Evolutionary conservation across 73 alveolate species (phyloP), one percentile per base, ranked within the genome.

Genomic region (Durusdinium trenchii): DNA sequence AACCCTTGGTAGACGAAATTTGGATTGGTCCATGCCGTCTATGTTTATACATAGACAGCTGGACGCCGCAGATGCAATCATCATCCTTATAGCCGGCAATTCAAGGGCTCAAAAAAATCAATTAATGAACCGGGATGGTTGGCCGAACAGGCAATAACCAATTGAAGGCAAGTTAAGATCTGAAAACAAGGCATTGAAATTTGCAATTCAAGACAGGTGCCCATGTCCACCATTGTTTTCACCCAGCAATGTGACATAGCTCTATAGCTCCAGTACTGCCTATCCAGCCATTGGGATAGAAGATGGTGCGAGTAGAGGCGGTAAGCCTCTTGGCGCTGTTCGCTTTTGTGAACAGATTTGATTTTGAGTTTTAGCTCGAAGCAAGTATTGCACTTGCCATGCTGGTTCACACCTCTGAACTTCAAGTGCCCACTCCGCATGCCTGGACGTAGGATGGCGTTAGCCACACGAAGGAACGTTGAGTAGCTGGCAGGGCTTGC

Each of bases 1-100:
- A 1, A 78, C 64, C 64, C 93, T 47, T 35, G 93, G 93, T 3
- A 82, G 12, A 26, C 57, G 2, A 26, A 82, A 82, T 50, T 82
- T 82, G 69, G 43, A 14, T 48, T 82, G 93, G 40, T 48, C 93
- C 93, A 82, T 82, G 0, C 93, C 93, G 73, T 82, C 93, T 10
- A 35, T 6, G n/a, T 14, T 82, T 48, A 82, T 16, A 26, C 89
- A 78, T 5, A 42, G 43, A 23, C 10, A 6, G 42, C 45, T 78
- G 36, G 61, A 12, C 6, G 89, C 89, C 62, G 45, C 89, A 0
- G 89, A 43, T 23, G 38, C 9, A 51, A 38, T 38, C 30, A 38
- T 1, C 85, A 73, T 73, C 85, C 85, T 73, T 20, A 6, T 12
- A n/a, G n/a, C n/a, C n/a, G n/a, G n/a, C n/a, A n/a, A n/a, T n/a